Percentiles rank a stretch among this genome's conserved stretches.
phyloP scores from a whole-genome alignment of 2,329 filamentous ascomycete species.

The Fusarium sororula region DNA sequence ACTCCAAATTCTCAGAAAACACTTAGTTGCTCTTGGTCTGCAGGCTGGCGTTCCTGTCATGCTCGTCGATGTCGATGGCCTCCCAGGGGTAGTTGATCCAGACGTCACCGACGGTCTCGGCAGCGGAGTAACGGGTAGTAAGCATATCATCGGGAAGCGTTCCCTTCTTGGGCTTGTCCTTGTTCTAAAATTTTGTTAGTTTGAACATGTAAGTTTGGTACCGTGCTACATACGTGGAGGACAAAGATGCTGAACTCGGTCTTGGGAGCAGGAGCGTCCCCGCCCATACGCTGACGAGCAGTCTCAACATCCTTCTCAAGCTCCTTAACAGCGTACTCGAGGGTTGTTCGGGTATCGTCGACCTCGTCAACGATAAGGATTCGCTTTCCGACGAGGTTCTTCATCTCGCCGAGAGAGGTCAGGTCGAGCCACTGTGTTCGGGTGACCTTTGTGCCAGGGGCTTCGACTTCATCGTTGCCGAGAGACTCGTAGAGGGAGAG shows the following conservation, averaged over 20 bases:
- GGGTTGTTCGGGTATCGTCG: slow-evolving; percentile 91
- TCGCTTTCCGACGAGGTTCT: slow-evolving; percentile 50
- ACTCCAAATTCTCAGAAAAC: slow-evolving; percentile 29
- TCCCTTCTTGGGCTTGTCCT: slow-evolving; percentile 97
- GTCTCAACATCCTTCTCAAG: slow-evolving; percentile 92
- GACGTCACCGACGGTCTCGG: slow-evolving; percentile 87
- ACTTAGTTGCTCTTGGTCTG: slow-evolving; percentile 45
- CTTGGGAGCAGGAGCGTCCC: slow-evolving; percentile 62
- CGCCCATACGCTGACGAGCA: slow-evolving; percentile 77
- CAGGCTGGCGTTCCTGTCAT: slow-evolving; percentile 75
- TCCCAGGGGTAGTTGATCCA: slow-evolving; percentile 99
- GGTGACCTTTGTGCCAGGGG: slow-evolving; percentile 88
- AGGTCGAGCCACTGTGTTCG: slow-evolving; percentile 98
- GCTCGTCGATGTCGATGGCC: slow-evolving; percentile 91
- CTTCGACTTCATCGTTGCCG: slow-evolving; percentile 68
- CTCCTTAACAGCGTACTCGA: slow-evolving; percentile 93
- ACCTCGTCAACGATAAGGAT: slow-evolving; percentile 66
- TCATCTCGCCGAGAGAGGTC: slow-evolving; percentile 78
- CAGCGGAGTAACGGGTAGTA: slow-evolving; percentile 80
- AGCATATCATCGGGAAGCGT: slow-evolving; percentile 81
- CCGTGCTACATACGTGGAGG: slow-evolving; percentile 73
- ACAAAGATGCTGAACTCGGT: slow-evolving; percentile 96
- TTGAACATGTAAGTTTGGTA: accelerated
- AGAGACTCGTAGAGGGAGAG: slow-evolving; percentile 96
- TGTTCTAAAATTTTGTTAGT: slow-evolving; percentile 70